These are phyloP conservation scores for Fomitopsis palustris DNA, from an alignment of 1,284 basidiomycete genomes.

Conservation along the genomic window DNA sequence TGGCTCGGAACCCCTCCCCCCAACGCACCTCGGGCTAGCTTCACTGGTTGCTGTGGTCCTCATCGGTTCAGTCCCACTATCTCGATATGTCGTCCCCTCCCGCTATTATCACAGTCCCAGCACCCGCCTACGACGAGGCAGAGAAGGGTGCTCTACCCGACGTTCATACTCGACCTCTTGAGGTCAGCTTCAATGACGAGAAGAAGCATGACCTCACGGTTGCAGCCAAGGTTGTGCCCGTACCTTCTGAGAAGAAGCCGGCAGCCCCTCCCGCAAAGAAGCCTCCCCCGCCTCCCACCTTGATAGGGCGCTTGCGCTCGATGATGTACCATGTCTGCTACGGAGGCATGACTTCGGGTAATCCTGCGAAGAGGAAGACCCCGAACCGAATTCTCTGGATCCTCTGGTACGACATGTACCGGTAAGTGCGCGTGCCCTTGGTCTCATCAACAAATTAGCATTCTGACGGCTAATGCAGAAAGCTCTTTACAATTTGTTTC, in stretches of 20 bases:
- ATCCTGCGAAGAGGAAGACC: conserved; percentile 39
- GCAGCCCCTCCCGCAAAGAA: conserved; percentile 23
- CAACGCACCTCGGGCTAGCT: conserved; percentile 8
- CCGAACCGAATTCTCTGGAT: conserved; percentile 55
- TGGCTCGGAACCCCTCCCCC: conserved; percentile 2
- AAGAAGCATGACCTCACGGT: conserved; percentile 28
- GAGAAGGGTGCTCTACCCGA: conserved; percentile 54
- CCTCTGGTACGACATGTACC: conserved; percentile 70
- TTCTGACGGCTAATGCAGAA: conserved; percentile 35
- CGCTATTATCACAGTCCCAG: conserved; percentile 24
- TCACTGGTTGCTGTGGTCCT: not conserved
- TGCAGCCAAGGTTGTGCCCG: conserved; percentile 21
- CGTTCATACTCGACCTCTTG: conserved; percentile 26
- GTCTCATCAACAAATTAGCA: not conserved
- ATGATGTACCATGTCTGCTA: too few species aligned
- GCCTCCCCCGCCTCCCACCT: too few species aligned
- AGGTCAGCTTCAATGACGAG: conserved; percentile 31
- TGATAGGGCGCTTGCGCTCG: too few species aligned
- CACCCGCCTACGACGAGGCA: conserved; percentile 44
- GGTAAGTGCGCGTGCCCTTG: conserved; percentile 32
- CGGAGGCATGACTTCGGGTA: conserved; percentile 12
- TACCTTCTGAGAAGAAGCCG: conserved; percentile 38
- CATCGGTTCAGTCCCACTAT: conserved; percentile 6
- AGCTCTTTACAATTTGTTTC: conserved; percentile 61
- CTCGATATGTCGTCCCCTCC: conserved; percentile 22